phyloP scores from a whole-genome alignment of 345 rosid species.

The Ricinus communis region DNA sequence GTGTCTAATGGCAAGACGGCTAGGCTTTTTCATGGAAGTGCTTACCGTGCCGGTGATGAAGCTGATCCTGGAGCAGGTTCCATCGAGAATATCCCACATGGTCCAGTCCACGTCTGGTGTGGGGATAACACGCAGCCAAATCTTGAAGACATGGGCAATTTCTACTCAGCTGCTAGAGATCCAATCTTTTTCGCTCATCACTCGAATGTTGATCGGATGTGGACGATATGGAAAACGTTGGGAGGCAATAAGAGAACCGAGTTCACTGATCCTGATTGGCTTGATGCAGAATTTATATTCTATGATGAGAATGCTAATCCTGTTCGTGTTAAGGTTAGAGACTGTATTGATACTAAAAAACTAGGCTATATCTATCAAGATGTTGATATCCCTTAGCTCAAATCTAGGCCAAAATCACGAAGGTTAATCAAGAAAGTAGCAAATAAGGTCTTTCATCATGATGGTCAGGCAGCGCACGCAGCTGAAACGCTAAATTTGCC shows the following conservation, averaged over 20 bases:
- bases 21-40: constrained; percentile 44
- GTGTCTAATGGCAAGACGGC: constrained; percentile 48
- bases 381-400: constrained; percentile 54
- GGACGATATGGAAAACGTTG: constrained; percentile 57
- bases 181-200: constrained; percentile 63
- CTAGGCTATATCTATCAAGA: constrained; percentile 48
- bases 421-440: constrained; percentile 24
- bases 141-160: constrained; percentile 59
- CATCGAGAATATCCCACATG: constrained; percentile 54
- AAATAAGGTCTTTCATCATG: background rate
- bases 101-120: constrained; percentile 47
- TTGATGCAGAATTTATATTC: constrained; percentile 47
- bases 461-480: constrained; percentile 31
- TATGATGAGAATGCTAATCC: constrained; percentile 57
- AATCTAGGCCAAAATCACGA: constrained; percentile 50
- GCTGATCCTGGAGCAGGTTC: constrained; percentile 53
- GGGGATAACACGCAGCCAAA: constrained; percentile 52
- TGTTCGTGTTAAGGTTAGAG: constrained; percentile 56
- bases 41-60: constrained; percentile 56
- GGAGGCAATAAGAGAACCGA: constrained; percentile 45
- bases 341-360: constrained; percentile 40
- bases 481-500: constrained; percentile 22
- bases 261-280: constrained; percentile 56
- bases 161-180: constrained; percentile 62
- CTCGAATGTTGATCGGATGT: constrained; percentile 57